Conservation (phyloP, 1,284 basidiomycete genomes). For the Phlebopus sp. region DNA sequence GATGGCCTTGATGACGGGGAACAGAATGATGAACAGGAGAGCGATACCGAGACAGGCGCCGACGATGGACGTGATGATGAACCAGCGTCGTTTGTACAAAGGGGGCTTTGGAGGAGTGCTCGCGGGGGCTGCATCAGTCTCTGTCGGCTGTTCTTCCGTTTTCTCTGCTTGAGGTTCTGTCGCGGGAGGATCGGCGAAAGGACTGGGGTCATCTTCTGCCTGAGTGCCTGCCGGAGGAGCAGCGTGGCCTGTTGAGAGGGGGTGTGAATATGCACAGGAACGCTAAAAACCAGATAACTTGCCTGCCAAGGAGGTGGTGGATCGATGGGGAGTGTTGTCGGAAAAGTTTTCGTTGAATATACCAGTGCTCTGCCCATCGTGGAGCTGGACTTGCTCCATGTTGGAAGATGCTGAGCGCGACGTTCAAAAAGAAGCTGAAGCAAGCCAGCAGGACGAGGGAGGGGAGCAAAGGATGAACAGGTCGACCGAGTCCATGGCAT, state of each 20-base stretch:
- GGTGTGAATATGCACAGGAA: conserved; percentile 1
- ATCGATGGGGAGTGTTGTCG: conserved; percentile 32
- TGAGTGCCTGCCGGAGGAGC: conserved; percentile 36
- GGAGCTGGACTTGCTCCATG: conserved; percentile 43
- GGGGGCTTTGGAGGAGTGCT: conserved; percentile 20
- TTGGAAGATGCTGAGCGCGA: background rate
- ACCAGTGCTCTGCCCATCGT: conserved; percentile 35
- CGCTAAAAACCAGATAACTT: conserved; percentile 3
- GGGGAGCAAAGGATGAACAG: too few relatives aligned
- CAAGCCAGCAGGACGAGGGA: background rate
- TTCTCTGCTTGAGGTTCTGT: conserved; percentile 14
- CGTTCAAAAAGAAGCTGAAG: too few relatives aligned
- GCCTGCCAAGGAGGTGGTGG: conserved; percentile 42
- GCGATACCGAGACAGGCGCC: conserved; percentile 50
- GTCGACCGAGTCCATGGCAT: background rate
- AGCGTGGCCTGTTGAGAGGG: conserved; percentile 35
- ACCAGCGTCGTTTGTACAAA: conserved; percentile 40
- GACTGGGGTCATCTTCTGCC: conserved; percentile 19
- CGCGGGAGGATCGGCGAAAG: conserved; percentile 13
- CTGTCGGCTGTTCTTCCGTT: conserved; percentile 11
- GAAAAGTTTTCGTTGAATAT: conserved; percentile 31
- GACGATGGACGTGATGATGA: conserved; percentile 44
- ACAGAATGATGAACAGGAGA: conserved; percentile 61
- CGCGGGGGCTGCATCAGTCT: conserved; percentile 30
- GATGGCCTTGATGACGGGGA: conserved; percentile 63